Conservation (phyloP, 179 eudicot genomes). For the Gypsophila paniculata region DNA sequence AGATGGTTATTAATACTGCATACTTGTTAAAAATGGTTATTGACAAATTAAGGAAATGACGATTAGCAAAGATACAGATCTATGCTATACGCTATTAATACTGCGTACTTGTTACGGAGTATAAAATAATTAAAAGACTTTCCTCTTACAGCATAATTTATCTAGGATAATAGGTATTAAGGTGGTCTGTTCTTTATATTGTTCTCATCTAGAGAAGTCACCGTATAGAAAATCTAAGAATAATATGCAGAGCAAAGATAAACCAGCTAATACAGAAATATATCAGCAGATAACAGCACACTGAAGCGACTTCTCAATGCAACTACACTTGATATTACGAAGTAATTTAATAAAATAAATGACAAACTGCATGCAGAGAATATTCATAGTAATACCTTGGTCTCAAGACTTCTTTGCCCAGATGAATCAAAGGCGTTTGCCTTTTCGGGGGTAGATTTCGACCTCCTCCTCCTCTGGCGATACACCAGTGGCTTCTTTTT, state of each 20-base stretch:
- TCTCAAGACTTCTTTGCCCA: slow-evolving; percentile 11
- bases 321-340: not conserved
- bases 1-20: too few species aligned
- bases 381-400: slow-evolving; percentile 22
- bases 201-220: slow-evolving; percentile 3
- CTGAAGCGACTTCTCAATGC: too few species aligned
- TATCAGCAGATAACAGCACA: too few species aligned
- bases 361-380: not conserved
- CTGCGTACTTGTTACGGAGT: too few species aligned
- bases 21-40: too few species aligned
- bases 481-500: not conserved
- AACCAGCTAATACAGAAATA: not conserved
- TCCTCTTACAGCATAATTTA: too few species aligned
- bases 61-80: too few species aligned
- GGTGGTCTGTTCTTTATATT: not conserved
- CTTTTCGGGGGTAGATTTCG: not conserved
- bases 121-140: too few species aligned
- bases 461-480: slow-evolving; percentile 14
- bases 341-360: not conserved
- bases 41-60: too few species aligned
- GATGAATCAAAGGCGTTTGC: not conserved
- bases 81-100: too few species aligned
- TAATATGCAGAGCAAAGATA: not conserved
- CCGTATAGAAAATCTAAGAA: not conserved
- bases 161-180: too few species aligned